Evolutionary conservation across 805 yeast species (phyloP).

Genomic region (Yarrowia osloensis): DNA sequence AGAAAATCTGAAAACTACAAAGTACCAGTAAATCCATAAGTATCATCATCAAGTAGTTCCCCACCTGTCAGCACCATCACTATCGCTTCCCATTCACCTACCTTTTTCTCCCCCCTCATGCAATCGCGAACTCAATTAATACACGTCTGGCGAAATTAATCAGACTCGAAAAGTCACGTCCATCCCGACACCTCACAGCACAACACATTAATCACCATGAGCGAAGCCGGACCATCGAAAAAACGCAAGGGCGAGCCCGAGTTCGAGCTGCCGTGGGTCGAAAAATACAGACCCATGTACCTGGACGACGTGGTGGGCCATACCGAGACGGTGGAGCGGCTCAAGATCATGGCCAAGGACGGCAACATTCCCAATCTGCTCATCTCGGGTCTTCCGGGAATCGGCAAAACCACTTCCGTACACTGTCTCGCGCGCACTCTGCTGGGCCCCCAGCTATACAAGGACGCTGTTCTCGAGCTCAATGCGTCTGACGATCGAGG

Average conservation of each 20-base stretch:
- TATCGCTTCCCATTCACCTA: not conserved
- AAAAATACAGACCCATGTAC: slow-evolving; percentile 82
- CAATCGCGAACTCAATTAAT: slow-evolving; percentile 11
- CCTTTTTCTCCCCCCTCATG: not conserved
- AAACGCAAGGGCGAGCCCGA: slow-evolving; percentile 17
- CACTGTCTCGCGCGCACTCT: slow-evolving; percentile 86
- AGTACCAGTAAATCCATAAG: too few species aligned
- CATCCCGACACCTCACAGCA: not conserved
- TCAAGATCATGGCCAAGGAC: slow-evolving; percentile 80
- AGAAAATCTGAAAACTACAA: too few species aligned
- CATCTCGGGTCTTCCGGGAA: slow-evolving; percentile 92
- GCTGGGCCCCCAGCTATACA: slow-evolving; percentile 62
- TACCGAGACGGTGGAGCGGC: slow-evolving; percentile 80
- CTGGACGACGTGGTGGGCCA: slow-evolving; percentile 91
- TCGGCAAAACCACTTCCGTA: slow-evolving; percentile 94
- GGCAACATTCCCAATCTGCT: slow-evolving; percentile 98
- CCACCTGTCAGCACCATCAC: too few species aligned
- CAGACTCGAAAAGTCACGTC: not conserved
- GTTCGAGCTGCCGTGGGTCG: slow-evolving; percentile 60
- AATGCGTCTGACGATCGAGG: slow-evolving; percentile 98
- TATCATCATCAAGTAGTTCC: too few species aligned
- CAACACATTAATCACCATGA: slow-evolving; percentile 3
- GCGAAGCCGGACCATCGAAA: slow-evolving; percentile 29
- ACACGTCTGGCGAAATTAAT: slow-evolving; percentile 7
- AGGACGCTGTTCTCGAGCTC: slow-evolving; percentile 85